A percentile compares a stretch with the other conserved stretches of the same genome.
Conservation (phyloP, 352 stramenopile species). For the Phytophthora ohioensis region DNA sequence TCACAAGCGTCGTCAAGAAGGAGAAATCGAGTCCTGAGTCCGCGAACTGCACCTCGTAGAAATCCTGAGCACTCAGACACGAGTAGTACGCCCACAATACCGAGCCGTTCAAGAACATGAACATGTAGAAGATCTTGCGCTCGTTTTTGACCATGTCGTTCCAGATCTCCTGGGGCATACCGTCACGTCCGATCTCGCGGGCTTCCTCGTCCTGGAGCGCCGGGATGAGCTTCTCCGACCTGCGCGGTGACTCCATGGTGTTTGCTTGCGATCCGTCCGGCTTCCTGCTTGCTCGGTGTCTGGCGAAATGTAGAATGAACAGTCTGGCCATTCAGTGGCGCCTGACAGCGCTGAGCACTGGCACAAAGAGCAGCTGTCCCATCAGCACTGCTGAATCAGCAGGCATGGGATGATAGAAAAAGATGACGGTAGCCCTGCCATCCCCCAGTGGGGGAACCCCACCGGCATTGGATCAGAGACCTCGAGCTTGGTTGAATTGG, state of each 20-base stretch:
- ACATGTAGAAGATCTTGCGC: constrained; percentile 61
- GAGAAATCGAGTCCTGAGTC: constrained; percentile 59
- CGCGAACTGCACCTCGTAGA: constrained; percentile 60
- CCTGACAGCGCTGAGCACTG: background rate
- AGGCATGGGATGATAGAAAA: constrained; percentile 17
- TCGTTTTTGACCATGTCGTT: constrained; percentile 61
- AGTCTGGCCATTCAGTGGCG: background rate
- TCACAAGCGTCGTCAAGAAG: constrained; percentile 68
- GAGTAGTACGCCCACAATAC: constrained; percentile 82
- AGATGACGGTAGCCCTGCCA: constrained; percentile 11
- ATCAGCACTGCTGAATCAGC: constrained; percentile 1
- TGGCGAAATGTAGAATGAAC: constrained; percentile 31
- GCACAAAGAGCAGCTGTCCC: constrained; percentile 1
- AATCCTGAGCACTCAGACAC: constrained; percentile 74
- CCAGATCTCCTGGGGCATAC: constrained; percentile 63
- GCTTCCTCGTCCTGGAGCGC: constrained; percentile 23
- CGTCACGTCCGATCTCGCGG: constrained; percentile 39
- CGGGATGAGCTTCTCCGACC: constrained; percentile 50
- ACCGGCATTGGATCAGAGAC: background rate
- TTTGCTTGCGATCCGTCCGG: background rate
- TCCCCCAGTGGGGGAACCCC: background rate
- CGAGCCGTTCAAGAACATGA: constrained; percentile 75
- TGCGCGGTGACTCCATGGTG: constrained; percentile 38
- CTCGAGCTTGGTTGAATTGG: background rate
- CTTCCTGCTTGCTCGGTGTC: constrained; percentile 12